phyloP scores from a whole-genome alignment of 768 basidiomycete genomes.

The Gautieria morchelliformis region DNA sequence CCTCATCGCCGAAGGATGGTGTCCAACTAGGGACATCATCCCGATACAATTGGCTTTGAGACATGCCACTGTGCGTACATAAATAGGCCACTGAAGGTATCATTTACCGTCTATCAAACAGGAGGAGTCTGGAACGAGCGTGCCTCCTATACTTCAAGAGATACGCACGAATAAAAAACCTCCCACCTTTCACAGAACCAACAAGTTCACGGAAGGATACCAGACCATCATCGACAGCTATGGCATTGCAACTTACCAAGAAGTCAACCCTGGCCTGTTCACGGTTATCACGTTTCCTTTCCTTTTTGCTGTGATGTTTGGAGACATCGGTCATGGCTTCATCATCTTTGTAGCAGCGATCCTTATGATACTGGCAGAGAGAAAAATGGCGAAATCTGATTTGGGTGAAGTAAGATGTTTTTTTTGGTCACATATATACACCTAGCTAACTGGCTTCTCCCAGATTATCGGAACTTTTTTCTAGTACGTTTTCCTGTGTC shows the following conservation, averaged over 20 bases:
- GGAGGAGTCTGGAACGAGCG: slow-evolving; percentile 87
- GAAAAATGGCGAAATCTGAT: slow-evolving; percentile 59
- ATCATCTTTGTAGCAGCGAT: slow-evolving; percentile 70
- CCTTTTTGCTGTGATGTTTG: slow-evolving; percentile 99
- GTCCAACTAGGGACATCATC: slow-evolving; percentile 85
- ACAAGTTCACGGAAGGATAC: slow-evolving; percentile 95
- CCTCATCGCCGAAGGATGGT: slow-evolving; percentile 95
- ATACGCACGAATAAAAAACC: slow-evolving; percentile 84
- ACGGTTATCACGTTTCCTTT: slow-evolving; percentile 93
- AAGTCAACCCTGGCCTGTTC: slow-evolving; percentile 93
- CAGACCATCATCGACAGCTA: slow-evolving; percentile 98
- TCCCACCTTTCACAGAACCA: slow-evolving; percentile 89
- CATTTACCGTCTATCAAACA: slow-evolving; percentile 12
- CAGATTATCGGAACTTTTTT: slow-evolving; percentile 86
- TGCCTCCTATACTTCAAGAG: slow-evolving; percentile 89
- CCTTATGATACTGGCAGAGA: slow-evolving; percentile 84
- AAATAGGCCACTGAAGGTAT: background rate
- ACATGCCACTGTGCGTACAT: slow-evolving; percentile 61
- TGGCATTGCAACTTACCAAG: slow-evolving; percentile 89
- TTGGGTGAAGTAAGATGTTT: slow-evolving; percentile 56
- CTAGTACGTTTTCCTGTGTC: slow-evolving; percentile 49
- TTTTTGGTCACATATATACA: background rate
- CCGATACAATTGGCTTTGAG: slow-evolving; percentile 80
- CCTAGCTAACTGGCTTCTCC: background rate
- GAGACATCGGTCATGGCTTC: slow-evolving; percentile 93